Conservation (phyloP, 2,329 filamentous ascomycete genomes). For the Seiridium unicorne region DNA sequence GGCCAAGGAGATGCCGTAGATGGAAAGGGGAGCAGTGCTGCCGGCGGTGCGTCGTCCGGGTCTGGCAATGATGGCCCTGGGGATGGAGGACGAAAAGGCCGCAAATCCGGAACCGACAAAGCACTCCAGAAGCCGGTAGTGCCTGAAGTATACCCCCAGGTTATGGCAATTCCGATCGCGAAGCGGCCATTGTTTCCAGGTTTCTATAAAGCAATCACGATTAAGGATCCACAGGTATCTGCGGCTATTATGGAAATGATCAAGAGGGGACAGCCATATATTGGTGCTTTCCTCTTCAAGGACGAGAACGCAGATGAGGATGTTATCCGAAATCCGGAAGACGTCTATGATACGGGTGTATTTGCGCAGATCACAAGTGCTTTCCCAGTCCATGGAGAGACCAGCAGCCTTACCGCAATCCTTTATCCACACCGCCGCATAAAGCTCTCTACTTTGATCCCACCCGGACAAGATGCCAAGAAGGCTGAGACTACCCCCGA, state of each 20-base stretch:
- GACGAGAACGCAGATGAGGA: constrained; percentile 94
- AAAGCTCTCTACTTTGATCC: constrained; percentile 79
- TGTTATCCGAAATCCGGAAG: constrained; percentile 83
- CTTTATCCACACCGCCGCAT: constrained; percentile 95
- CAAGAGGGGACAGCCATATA: constrained; percentile 94
- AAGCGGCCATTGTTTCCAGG: constrained; percentile 93
- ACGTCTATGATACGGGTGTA: constrained; percentile 93
- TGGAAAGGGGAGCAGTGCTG: constrained; percentile 55
- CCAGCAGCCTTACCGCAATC: constrained; percentile 84
- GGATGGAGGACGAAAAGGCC: constrained; percentile 69
- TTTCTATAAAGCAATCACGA: constrained; percentile 98
- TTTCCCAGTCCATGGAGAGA: constrained; percentile 86
- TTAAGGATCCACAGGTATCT: constrained; percentile 87
- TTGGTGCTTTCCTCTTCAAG: constrained; percentile 95
- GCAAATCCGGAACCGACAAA: constrained; percentile 66
- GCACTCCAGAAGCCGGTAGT: constrained; percentile 84
- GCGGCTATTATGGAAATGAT: constrained; percentile 94
- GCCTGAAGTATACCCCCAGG: constrained; percentile 94
- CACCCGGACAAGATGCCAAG: constrained; percentile 57
- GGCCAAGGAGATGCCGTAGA: constrained; percentile 43
- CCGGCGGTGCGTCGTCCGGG: constrained; percentile 48
- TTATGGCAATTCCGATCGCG: constrained; percentile 94
- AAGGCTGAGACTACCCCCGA: constrained; percentile 51
- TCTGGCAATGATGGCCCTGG: constrained; percentile 56
- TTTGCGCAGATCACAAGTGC: constrained; percentile 98